Evolutionary conservation across 768 basidiomycete genomes (phyloP).

Genomic region (Trametes sanguinea): DNA sequence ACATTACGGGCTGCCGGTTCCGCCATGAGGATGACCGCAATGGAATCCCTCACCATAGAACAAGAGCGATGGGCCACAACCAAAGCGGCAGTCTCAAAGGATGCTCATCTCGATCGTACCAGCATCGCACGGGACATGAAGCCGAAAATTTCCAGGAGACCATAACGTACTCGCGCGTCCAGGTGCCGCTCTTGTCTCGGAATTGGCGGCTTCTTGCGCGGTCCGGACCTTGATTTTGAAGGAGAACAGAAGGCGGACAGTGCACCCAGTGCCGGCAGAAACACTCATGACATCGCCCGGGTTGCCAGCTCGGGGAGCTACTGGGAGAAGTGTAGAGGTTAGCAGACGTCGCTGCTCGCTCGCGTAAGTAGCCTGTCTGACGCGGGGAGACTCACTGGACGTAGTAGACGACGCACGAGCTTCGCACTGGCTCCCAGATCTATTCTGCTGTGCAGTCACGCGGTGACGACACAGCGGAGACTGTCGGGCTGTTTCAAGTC

Average conservation of each 20-base stretch:
- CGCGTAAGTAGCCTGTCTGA: not conserved
- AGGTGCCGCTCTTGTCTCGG: not conserved
- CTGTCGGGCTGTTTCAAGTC: not conserved
- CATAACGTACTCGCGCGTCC: not conserved
- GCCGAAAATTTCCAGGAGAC: conserved; percentile 4
- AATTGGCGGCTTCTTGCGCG: not conserved
- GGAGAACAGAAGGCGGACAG: not conserved
- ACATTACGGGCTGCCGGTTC: not conserved
- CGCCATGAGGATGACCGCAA: not conserved
- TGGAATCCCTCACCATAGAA: not conserved
- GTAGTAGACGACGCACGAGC: not conserved
- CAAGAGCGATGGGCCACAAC: not conserved
- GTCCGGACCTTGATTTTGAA: conserved; percentile 6
- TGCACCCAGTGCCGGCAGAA: not conserved
- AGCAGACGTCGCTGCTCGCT: not conserved
- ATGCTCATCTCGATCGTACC: not conserved
- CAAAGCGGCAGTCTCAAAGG: conserved; percentile 3
- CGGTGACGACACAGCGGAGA: conserved; percentile 1
- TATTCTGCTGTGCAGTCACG: not conserved
- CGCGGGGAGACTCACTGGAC: not conserved
- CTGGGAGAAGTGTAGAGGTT: not conserved
- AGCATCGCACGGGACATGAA: conserved; percentile 3
- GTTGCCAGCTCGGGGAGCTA: not conserved
- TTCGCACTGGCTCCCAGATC: not conserved
- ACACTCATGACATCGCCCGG: not conserved